Evolutionary conservation across 75 land plant genomes (phyloP).

Genomic region (Selaginella tamariscina): DNA sequence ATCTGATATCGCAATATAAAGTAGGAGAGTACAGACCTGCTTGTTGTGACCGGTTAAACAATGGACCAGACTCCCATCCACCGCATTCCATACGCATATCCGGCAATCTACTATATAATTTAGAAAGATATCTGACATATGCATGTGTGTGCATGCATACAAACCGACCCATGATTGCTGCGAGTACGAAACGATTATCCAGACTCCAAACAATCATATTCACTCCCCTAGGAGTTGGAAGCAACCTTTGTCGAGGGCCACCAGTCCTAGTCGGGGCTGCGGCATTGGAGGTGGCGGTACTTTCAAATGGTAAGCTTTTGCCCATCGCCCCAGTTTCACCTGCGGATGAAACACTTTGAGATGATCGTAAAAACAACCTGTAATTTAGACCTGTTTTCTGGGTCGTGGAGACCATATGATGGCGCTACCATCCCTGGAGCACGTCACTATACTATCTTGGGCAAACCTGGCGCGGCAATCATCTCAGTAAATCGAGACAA

Average conservation of each 20-base stretch:
- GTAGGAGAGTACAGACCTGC: conserved; percentile 43
- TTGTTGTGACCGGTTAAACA: conserved; percentile 81
- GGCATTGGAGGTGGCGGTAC: conserved; percentile 98
- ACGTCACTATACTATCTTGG: conserved; percentile 91
- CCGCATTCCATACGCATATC: conserved; percentile 99
- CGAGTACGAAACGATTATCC: conserved; percentile 98
- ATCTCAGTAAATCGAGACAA: neutral
- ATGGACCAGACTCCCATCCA: conserved; percentile 93
- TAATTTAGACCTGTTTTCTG: conserved; percentile 62
- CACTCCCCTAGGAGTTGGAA: conserved; percentile 94
- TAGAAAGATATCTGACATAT: neutral
- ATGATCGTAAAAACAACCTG: neutral
- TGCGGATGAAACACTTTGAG: conserved; percentile 9
- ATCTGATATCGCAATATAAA: neutral
- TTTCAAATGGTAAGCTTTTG: conserved; percentile 77
- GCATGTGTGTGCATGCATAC: neutral
- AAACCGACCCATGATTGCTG: conserved; percentile 93
- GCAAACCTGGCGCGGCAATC: conserved; percentile 44
- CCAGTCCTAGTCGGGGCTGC: conserved; percentile 75
- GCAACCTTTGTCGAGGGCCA: conserved; percentile 89
- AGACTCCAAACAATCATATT: conserved; percentile 99
- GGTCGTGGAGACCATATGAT: conserved; percentile 91
- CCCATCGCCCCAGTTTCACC: conserved; percentile 86
- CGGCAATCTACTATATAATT: conserved; percentile 59
- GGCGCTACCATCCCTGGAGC: conserved; percentile 98